Percentiles rank a stretch among this genome's conserved stretches.
Conservation (phyloP, 345 rosid species). For the Lumnitzera littorea region DNA sequence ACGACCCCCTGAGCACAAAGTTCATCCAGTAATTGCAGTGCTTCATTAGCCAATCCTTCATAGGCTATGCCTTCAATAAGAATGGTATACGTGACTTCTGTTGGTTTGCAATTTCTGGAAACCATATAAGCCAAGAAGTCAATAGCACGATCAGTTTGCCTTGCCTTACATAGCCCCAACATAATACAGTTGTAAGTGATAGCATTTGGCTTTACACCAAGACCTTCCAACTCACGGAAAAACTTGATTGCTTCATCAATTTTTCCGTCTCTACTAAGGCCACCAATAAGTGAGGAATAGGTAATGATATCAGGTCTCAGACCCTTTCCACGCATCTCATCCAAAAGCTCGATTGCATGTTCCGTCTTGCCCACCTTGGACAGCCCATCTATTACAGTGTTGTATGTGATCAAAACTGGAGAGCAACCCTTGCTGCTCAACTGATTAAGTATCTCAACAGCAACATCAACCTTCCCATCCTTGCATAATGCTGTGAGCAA, state of each 20-base stretch:
- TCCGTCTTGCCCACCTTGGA: slow-evolving; percentile 76
- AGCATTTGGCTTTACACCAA: slow-evolving; percentile 60
- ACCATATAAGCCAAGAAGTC: slow-evolving; percentile 85
- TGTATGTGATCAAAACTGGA: slow-evolving; percentile 72
- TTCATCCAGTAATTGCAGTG: slow-evolving; percentile 55
- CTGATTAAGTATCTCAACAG: slow-evolving; percentile 82
- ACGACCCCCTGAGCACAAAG: slow-evolving; percentile 63
- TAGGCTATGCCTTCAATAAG: slow-evolving; percentile 78
- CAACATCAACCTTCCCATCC: slow-evolving; percentile 80
- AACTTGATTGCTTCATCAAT: slow-evolving; percentile 67
- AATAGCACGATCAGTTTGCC: slow-evolving; percentile 68
- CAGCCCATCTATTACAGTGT: slow-evolving; percentile 79
- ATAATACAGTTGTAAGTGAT: slow-evolving; percentile 66
- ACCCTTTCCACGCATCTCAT: slow-evolving; percentile 72
- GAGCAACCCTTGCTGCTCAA: slow-evolving; percentile 71
- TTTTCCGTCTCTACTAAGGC: slow-evolving; percentile 75
- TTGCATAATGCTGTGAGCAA: slow-evolving; percentile 74
- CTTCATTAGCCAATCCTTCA: slow-evolving; percentile 80
- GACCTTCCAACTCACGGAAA: slow-evolving; percentile 64
- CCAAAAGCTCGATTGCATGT: slow-evolving; percentile 50
- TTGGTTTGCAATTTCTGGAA: slow-evolving; percentile 64
- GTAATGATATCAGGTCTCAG: slow-evolving; percentile 71
- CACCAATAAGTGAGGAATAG: slow-evolving; percentile 72
- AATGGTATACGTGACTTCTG: slow-evolving; percentile 67
- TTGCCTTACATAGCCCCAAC: slow-evolving; percentile 67